phyloP scores from a whole-genome alignment of 768 basidiomycete genomes.

The Favolaschia claudopus region DNA sequence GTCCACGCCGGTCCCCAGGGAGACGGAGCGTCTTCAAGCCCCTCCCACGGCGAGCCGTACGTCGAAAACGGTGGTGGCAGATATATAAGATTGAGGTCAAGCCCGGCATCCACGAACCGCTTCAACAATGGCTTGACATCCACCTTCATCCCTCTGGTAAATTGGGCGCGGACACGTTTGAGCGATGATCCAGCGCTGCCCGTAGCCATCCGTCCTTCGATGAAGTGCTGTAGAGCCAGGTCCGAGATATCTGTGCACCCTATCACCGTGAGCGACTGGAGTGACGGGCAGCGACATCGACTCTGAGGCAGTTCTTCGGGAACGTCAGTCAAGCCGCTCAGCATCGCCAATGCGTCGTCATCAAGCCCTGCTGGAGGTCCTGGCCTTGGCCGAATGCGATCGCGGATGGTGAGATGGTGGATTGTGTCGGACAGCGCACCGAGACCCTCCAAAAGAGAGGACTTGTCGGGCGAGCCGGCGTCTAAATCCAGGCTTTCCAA shows the following conservation, averaged over 20 bases:
- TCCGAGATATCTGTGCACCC: not conserved
- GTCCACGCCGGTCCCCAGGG: not conserved
- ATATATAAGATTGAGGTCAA: not conserved
- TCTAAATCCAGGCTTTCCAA: constrained; percentile 7
- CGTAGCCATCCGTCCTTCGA: not conserved
- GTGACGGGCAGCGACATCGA: not conserved
- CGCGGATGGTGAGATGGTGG: not conserved
- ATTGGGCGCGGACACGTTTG: not conserved
- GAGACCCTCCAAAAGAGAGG: not conserved
- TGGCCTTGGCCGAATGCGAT: not conserved
- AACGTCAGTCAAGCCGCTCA: not conserved
- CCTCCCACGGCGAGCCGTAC: constrained; percentile 9
- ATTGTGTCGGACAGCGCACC: constrained; percentile 2
- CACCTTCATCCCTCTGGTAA: not conserved
- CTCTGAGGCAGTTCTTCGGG: too few relatives aligned
- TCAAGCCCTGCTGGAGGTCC: not conserved
- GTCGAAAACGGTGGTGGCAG: not conserved
- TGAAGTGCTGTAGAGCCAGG: not conserved
- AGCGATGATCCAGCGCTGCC: not conserved
- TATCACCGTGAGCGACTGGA: not conserved
- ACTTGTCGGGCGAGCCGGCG: not conserved
- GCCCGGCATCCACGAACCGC: not conserved
- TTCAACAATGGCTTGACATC: not conserved
- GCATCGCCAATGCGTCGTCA: not conserved
- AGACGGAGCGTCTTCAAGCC: constrained; percentile 1